Base-by-base conservation (phyloP, 352 stramenopile species). In the Phytopythium litorale region DNA sequence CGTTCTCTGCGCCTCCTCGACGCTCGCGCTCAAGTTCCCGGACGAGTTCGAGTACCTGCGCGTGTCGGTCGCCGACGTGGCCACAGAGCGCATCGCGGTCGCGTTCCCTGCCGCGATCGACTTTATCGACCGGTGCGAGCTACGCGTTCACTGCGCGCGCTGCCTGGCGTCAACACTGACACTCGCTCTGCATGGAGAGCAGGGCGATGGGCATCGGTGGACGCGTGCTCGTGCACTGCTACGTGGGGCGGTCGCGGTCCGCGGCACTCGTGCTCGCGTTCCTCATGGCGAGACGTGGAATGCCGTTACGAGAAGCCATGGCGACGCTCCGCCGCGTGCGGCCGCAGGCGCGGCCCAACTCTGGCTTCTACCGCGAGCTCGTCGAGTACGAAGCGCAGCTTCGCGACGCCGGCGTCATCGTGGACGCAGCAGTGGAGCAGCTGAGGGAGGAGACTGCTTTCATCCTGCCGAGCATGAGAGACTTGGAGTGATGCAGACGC, bases 181-280 rank as follows among this genome's bases (percentile, higher is more conserved):
- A 13, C 33, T 7, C 33, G 7, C 7, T 38, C 9, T 9, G 11
- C 33, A 38, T 38, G 33, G 33, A 3, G 11, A 23, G 8, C 54
- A 90, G 78, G 9, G 75, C 79, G 2, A 54, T 91, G 4, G 61
- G 45, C 11, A 43, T 45, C 0, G 73, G 75, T 37, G 77, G 79
- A n/a, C 71, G 73, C 9, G 81, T 91, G 19, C 78, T 93, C 30
- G 81, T 94, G 49, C 86, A 94, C 56, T 94, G 86, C 59, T 90
- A 81, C 30, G 73, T 87, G 51, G 86, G 86, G 2, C 69, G 73
- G 4, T 90, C 79, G n/a, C 77, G 86, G 7, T 92, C 83, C 4
- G 79, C 76, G 23, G 81, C 83, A 0, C 73, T 94, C 45, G 58
- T 94, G 7, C 62, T 92, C 23, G 86, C 76, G 18, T 91, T 82